phyloP scores from a whole-genome alignment of 2,329 filamentous ascomycete genomes.

The Hypoxylon sp. region DNA sequence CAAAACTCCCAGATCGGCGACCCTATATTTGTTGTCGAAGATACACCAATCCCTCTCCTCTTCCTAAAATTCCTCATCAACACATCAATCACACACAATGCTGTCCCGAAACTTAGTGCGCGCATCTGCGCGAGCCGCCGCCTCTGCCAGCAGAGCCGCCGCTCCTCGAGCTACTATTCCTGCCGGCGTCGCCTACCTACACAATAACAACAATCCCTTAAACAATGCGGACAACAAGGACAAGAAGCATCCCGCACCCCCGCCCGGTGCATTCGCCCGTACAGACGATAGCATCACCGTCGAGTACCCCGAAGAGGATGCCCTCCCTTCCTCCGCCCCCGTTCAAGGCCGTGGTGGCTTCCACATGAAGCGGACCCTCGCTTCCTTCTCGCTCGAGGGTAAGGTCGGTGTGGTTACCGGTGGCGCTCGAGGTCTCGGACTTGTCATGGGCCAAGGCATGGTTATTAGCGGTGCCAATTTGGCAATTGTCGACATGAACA shows the following conservation, averaged over 20 bases:
- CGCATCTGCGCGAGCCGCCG: conserved; percentile 37
- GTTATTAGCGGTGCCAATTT: conserved; percentile 89
- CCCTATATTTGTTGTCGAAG: neutral
- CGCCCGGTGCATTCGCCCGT: conserved; percentile 77
- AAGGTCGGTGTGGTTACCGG: conserved; percentile 89
- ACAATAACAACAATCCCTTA: conserved; percentile 48
- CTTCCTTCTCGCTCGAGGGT: conserved; percentile 87
- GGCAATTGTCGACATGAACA: conserved; percentile 94
- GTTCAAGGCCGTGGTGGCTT: conserved; percentile 82
- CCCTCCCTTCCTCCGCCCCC: conserved; percentile 78
- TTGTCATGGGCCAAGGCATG: conserved; percentile 94
- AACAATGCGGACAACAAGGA: conserved; percentile 48
- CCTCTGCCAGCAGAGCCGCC: conserved; percentile 38
- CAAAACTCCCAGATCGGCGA: conserved; percentile 11
- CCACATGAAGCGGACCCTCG: conserved; percentile 87
- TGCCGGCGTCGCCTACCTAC: conserved; percentile 43
- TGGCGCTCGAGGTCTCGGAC: conserved; percentile 86
- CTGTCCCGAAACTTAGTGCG: conserved; percentile 41
- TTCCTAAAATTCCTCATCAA: conserved; percentile 7
- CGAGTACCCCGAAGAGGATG: conserved; percentile 80
- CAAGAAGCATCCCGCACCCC: conserved; percentile 45
- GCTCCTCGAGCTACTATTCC: conserved; percentile 40
- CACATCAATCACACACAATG: conserved; percentile 30
- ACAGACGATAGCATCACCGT: conserved; percentile 84
- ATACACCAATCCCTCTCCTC: neutral